Evolutionary conservation across 129 eudicot species (phyloP).

Genomic region (Chrysanthemum makinoi): DNA sequence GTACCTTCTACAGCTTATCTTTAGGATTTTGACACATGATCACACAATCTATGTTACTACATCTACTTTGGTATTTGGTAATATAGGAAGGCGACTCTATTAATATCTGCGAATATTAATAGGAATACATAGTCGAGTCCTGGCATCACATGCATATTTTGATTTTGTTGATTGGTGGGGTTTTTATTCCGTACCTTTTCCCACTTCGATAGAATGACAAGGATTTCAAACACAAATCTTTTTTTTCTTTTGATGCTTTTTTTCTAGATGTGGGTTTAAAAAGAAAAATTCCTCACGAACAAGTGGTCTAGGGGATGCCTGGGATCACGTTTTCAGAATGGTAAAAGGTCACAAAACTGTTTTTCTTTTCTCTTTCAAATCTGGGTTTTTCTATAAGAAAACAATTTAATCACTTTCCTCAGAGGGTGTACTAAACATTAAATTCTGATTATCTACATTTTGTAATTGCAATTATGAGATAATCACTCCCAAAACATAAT

Average conservation of each 20-base stretch:
- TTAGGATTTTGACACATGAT: constrained; percentile 18
- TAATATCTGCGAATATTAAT: constrained; percentile 5
- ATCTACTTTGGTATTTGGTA: constrained; percentile 1
- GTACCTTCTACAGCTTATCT: too few species aligned
- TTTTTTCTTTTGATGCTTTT: constrained; percentile 6
- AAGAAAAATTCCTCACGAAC: constrained; percentile 17
- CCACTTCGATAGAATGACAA: constrained; percentile 30
- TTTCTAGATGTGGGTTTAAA: constrained; percentile 16
- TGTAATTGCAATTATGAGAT: too few species aligned
- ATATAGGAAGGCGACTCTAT: background rate
- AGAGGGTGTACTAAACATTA: too few species aligned
- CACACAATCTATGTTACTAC: constrained; percentile 16
- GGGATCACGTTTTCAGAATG: too few species aligned
- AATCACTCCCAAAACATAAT: too few species aligned
- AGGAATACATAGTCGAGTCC: constrained; percentile 35
- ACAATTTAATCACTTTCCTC: too few species aligned
- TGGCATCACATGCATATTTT: constrained; percentile 23
- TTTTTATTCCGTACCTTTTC: constrained; percentile 26
- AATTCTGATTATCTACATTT: too few species aligned
- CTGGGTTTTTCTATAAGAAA: too few species aligned
- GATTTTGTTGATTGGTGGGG: constrained; percentile 27
- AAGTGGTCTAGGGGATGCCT: background rate
- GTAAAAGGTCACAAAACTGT: too few species aligned
- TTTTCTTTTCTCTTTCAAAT: too few species aligned
- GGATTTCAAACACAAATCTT: background rate